Base-by-base conservation (phyloP, 2,329 filamentous ascomycete genomes). In the Pestalotiopsis sp. region DNA sequence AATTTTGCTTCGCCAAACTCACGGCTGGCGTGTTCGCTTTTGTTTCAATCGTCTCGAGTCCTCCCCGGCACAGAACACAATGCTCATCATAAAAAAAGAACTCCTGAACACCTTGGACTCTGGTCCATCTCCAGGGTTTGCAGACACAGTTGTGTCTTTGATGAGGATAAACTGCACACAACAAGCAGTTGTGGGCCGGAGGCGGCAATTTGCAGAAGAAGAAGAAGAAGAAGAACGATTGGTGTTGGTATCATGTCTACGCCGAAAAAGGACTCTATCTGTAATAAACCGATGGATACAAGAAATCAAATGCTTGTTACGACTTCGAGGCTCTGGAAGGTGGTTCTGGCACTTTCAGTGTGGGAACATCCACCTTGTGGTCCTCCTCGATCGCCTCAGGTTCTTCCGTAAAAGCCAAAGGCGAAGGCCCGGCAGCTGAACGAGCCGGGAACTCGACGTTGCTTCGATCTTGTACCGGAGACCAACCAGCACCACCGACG, bases 401-500 rank as follows among this genome's bases (percentile, higher is more conserved):
- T 71, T 82, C 80, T 41, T 81, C 80, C 13, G 78, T 79, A n/a
- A 80, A 70, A 13, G 73, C 73, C 31, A 78, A 72, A 17, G 75
- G 77, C 27, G 77, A 77, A 14, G 77, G 76, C 13, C 75, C 70
- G 36, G 77, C 74, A 17, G 27, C 52, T 25, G 41, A 31, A 41
- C 52, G 39, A 14, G 76, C 76, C 55, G 76, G 78, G 65, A 77
- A 76, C 66, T 78, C 76, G 20, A 74, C 75, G 20, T 73, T 76
- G 63, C 79, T 81, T 9, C 87, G 82, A 69, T 91, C 90, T 67
- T 90, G 87, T 67, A 90, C 87, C 1, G 92, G 92, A 62, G 91
- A 93, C 92, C 92, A 95, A 38, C 91, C 91, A 14, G 90, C 92
- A 41, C 90, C 92, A 41, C 90, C 92, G 41, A 95, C 88, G 75